Conservation (phyloP, 2,329 filamentous ascomycete species). For the Clarireedia monteithiana region DNA sequence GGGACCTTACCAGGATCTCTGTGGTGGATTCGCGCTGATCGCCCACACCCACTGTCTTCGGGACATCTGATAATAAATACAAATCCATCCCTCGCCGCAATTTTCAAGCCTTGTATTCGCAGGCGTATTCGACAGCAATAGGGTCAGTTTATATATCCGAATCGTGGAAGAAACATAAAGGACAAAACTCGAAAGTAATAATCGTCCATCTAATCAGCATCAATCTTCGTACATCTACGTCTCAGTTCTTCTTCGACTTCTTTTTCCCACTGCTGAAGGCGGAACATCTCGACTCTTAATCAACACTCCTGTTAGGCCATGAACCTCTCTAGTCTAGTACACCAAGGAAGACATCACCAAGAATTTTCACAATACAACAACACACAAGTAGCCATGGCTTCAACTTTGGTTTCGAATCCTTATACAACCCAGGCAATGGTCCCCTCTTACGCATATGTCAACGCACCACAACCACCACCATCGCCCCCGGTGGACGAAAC, state of each 20-base stretch:
- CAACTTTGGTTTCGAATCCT: slow-evolving; percentile 35
- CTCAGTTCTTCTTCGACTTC: neutral
- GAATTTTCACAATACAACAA: slow-evolving; percentile 24
- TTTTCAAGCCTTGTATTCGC: slow-evolving; percentile 26
- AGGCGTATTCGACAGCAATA: slow-evolving; percentile 23
- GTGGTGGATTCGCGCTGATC: slow-evolving; percentile 44
- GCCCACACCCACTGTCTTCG: slow-evolving; percentile 38
- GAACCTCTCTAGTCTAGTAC: slow-evolving; percentile 31
- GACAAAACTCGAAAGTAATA: slow-evolving; percentile 22
- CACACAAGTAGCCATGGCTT: slow-evolving; percentile 35
- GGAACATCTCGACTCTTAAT: neutral
- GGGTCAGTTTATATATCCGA: slow-evolving; percentile 4
- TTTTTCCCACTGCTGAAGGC: slow-evolving; percentile 1
- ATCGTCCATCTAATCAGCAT: slow-evolving; percentile 16
- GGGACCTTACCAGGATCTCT: slow-evolving; percentile 39
- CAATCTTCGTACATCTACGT: neutral
- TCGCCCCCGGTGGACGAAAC: slow-evolving; percentile 69
- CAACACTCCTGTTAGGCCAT: slow-evolving; percentile 20
- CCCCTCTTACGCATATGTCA: slow-evolving; percentile 40
- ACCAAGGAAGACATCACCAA: slow-evolving; percentile 27
- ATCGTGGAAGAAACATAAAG: slow-evolving; percentile 28
- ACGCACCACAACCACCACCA: slow-evolving; percentile 55
- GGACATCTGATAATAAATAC: slow-evolving; percentile 42
- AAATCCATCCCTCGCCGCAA: slow-evolving; percentile 35
- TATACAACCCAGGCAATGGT: slow-evolving; percentile 40